These are phyloP conservation scores for Clitoria ternatea DNA, from an alignment of 306 rosid genomes.

Conservation along the genomic window DNA sequence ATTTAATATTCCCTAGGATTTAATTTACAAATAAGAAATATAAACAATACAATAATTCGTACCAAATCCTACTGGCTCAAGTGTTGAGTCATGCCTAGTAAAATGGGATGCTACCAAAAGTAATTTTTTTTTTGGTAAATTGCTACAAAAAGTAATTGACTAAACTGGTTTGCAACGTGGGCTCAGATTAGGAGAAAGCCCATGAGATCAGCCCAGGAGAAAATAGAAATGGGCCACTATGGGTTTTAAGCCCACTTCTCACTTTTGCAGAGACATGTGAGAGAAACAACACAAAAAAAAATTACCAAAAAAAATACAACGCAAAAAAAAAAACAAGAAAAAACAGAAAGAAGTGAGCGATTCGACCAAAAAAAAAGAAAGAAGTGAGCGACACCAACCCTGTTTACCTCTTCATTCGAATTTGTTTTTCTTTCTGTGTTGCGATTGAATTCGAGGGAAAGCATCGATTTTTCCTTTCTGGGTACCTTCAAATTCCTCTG, in stretches of 20 bases:
- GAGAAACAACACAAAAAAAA: not conserved
- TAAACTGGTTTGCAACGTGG: too few species aligned
- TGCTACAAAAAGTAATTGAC: too few species aligned
- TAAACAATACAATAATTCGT: too few species aligned
- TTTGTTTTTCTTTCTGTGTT: not conserved
- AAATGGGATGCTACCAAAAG: too few species aligned
- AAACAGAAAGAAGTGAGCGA: not conserved
- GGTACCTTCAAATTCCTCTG: not conserved
- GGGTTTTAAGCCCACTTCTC: not conserved
- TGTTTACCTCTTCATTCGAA: not conserved
- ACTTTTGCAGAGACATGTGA: not conserved
- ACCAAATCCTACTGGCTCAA: too few species aligned
- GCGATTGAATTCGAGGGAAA: conserved; percentile 8
- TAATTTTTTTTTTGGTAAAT: too few species aligned
- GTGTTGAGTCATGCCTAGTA: too few species aligned
- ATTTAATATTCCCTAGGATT: too few species aligned
- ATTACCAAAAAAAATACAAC: too few species aligned
- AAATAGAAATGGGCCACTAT: not conserved
- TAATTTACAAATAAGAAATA: too few species aligned
- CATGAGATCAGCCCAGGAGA: not conserved
- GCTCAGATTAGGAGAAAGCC: not conserved
- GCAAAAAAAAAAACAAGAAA: not conserved
- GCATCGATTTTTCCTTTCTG: not conserved
- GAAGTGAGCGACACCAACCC: not conserved
- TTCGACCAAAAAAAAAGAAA: not conserved